Evolutionary conservation across 108 stramenopile species (phyloP).

Genomic region (Discostella pseudostelligera): DNA sequence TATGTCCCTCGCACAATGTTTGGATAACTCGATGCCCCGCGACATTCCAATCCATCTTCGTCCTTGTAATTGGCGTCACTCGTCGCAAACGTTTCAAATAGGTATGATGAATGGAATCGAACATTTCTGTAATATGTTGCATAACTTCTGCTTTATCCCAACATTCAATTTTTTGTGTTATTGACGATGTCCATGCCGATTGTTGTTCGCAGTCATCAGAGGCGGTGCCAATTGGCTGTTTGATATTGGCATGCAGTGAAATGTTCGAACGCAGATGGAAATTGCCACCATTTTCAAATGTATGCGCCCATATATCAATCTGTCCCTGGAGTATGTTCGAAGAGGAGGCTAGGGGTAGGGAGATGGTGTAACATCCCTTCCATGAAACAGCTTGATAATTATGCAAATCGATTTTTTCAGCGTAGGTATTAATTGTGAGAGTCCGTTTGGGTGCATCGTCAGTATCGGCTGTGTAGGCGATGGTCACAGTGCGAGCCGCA

Average conservation of each 20-base stretch:
- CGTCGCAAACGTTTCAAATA: conserved; percentile 67
- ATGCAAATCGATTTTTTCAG: conserved; percentile 51
- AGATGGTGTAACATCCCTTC: conserved; percentile 48
- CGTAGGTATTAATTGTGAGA: conserved; percentile 40
- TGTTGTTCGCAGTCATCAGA: conserved; percentile 36
- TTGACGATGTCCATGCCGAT: conserved; percentile 39
- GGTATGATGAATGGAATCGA: conserved; percentile 38
- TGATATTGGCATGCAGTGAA: conserved; percentile 24
- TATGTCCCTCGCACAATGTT: conserved; percentile 28
- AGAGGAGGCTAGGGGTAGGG: background rate
- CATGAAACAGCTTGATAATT: conserved; percentile 56
- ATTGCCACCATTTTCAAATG: conserved; percentile 62
- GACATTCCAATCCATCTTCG: conserved; percentile 89
- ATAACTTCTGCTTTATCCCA: conserved; percentile 53
- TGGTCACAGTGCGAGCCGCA: conserved; percentile 26
- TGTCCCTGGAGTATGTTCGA: conserved; percentile 31
- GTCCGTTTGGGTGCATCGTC: conserved; percentile 5
- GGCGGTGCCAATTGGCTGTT: conserved; percentile 30
- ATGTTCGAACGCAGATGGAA: conserved; percentile 49
- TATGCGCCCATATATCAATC: conserved; percentile 43
- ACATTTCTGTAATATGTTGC: conserved; percentile 48
- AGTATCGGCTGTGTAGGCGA: no score
- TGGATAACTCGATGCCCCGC: conserved; percentile 61
- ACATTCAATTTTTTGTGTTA: conserved; percentile 48
- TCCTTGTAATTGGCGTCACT: conserved; percentile 79